These are phyloP conservation scores for Aspergillus pseudotamarii DNA, from an alignment of 2,329 filamentous ascomycete genomes.

Conservation along the genomic window DNA sequence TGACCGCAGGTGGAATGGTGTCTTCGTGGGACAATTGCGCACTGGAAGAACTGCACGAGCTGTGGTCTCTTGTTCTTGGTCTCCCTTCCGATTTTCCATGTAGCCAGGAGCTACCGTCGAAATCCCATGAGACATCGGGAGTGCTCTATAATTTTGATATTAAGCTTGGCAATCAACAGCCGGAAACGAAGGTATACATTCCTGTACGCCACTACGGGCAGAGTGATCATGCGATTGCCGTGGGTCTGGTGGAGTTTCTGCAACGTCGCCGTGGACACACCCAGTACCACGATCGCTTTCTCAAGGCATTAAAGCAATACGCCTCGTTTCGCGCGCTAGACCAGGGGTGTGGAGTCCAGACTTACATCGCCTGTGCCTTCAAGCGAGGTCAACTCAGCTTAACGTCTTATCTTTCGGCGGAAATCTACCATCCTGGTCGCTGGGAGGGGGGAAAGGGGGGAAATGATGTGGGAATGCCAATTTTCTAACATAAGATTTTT, in stretches of 20 bases:
- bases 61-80: conserved; percentile 3
- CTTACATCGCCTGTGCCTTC: conserved; percentile 5
- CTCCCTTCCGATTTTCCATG: not conserved
- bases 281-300: not conserved
- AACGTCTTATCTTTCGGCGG: conserved; percentile 4
- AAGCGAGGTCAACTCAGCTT: conserved; percentile 2
- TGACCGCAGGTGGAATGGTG: not conserved
- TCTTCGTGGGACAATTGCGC: not conserved
- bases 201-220: conserved; percentile 9
- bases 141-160: conserved; percentile 11
- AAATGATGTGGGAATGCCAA: too few relatives aligned
- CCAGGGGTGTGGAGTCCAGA: conserved; percentile 2
- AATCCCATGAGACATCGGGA: not conserved
- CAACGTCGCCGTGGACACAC: not conserved
- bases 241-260: not conserved
- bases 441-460: not conserved
- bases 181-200: conserved; percentile 11
- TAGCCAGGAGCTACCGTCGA: not conserved
- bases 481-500: too few relatives aligned
- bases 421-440: not conserved
- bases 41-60: conserved; percentile 1
- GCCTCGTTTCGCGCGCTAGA: conserved; percentile 4
- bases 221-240: conserved; percentile 3
- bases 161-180: not conserved
- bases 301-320: not conserved